Base-by-base conservation (phyloP, 495 filamentous ascomycete genomes). In the Hypoxylon fragiforme region DNA sequence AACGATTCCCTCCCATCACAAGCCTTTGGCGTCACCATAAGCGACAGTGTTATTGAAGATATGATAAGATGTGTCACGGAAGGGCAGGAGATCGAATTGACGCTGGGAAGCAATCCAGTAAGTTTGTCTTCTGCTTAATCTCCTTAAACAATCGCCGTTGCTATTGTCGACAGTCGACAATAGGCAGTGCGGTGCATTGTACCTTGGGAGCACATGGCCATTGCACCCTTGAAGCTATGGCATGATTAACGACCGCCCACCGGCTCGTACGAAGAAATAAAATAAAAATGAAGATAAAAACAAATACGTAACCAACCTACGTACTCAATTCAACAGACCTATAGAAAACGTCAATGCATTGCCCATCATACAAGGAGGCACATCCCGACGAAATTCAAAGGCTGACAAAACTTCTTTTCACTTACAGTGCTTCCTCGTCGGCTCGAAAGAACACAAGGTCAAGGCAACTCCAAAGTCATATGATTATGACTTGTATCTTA, bases 51-150 rank as follows among this genome's bases (percentile, higher is more conserved):
- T 24, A 80, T 90, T 52, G 82, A 88, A 62, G 82, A 89, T 22
- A 81, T 91, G 69, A 84, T 90, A 50, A 78, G 81, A 56, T 82
- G 77, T 59, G 78, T 88, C 15, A 79, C 82, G 34, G 75, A 82
- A 66, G 81, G 85, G 22, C 78, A 84, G 50, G 80, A 79, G 38
- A 66, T 84, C 30, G 74, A 81, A 69, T 73, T 85, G 70, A 78
- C 74, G 3, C 67, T 85, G 60, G 82, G 81, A 35, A 73, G 68
- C 60, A 70, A 60, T 61, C 78, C 81, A 2, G 82, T 85, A 79
- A 77, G 81, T 73, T 54, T 44, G 49, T 26, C 49, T 62, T 32
- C 31, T 32, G 7, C 44, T 49, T 40, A 44, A 42, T 56, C 56
- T 19, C 44, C 57, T 41, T 21, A 20, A 22, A 13, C 38, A 1